phyloP scores from a whole-genome alignment of 805 yeast genomes.

The Hanseniaspora lindneri region DNA sequence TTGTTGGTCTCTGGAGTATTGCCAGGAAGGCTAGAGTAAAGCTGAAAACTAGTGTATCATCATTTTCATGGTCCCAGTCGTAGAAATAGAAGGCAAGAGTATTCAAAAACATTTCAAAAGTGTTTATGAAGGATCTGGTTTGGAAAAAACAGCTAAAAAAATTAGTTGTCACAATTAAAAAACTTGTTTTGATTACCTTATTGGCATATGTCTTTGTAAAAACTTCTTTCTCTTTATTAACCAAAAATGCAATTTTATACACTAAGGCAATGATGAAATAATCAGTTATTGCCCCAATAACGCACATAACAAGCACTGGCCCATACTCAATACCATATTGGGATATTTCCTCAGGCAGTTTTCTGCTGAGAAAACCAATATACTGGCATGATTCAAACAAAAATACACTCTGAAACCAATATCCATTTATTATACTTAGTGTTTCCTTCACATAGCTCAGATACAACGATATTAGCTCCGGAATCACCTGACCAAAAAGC shows the following conservation, averaged over 20 bases:
- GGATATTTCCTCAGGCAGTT: slow-evolving; percentile 28
- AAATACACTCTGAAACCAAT: slow-evolving; percentile 2
- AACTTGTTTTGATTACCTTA: slow-evolving; percentile 21
- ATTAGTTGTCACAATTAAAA: slow-evolving; percentile 23
- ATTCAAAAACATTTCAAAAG: slow-evolving; percentile 64
- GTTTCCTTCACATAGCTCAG: background rate
- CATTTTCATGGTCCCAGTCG: slow-evolving; percentile 43
- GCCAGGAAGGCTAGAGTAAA: slow-evolving; percentile 46
- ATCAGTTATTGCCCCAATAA: slow-evolving; percentile 65
- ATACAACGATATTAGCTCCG: background rate
- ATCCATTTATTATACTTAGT: background rate
- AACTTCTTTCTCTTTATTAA: slow-evolving; percentile 8
- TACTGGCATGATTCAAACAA: slow-evolving; percentile 15
- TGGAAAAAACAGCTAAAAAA: slow-evolving; percentile 68
- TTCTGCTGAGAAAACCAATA: slow-evolving; percentile 16
- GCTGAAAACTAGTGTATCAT: slow-evolving; percentile 27
- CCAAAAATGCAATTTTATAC: slow-evolving; percentile 22
- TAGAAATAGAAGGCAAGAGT: slow-evolving; percentile 54
- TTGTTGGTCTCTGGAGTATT: slow-evolving; percentile 75
- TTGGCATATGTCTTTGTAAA: slow-evolving; percentile 17
- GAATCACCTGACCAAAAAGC: slow-evolving; percentile 1
- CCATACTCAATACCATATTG: slow-evolving; percentile 33
- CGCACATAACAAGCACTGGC: slow-evolving; percentile 62
- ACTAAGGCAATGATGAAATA: slow-evolving; percentile 42
- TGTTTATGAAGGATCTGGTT: slow-evolving; percentile 77